phyloP scores from a whole-genome alignment of 2,329 filamentous ascomycete genomes.

The Pseudogymnoascus sp. region DNA sequence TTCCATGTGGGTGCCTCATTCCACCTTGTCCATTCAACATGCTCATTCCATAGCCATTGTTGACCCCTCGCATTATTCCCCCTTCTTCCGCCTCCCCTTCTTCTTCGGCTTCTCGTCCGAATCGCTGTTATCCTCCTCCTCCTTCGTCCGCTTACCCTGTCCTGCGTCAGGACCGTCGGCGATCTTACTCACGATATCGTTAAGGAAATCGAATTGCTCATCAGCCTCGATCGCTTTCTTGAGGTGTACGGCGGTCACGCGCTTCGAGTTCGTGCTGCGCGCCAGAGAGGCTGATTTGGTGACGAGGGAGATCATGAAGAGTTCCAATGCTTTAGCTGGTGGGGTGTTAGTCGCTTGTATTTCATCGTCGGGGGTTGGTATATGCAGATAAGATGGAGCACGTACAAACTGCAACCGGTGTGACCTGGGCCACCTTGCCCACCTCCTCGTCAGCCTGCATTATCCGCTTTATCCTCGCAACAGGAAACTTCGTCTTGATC shows the following conservation, averaged over 20 bases:
- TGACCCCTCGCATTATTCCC: not conserved
- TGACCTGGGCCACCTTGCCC: conserved; percentile 95
- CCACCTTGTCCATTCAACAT: not conserved
- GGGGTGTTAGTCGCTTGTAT: conserved; percentile 3
- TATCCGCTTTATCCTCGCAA: conserved; percentile 94
- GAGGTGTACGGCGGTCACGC: conserved; percentile 82
- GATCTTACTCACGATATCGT: conserved; percentile 83
- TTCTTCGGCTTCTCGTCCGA: conserved; percentile 25
- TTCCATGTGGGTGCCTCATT: not conserved
- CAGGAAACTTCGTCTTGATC: conserved; percentile 92
- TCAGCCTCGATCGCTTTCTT: conserved; percentile 84
- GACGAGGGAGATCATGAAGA: conserved; percentile 96
- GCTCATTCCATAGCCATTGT: not conserved
- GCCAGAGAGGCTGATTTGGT: conserved; percentile 82
- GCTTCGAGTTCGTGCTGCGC: conserved; percentile 73
- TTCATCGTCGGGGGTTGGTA: conserved; percentile 1
- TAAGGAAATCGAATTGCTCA: conserved; percentile 89
- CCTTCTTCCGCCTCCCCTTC: conserved; percentile 23
- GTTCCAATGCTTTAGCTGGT: conserved; percentile 73
- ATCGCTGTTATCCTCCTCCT: conserved; percentile 19
- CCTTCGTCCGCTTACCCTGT: conserved; percentile 22
- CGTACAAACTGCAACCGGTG: conserved; percentile 81
- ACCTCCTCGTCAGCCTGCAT: conserved; percentile 99
- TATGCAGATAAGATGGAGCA: too few relatives aligned
- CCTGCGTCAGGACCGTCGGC: conserved; percentile 42